Evolutionary conservation across 2,329 filamentous ascomycete genomes (phyloP).

Genomic region (Nannizzia gypsea): DNA sequence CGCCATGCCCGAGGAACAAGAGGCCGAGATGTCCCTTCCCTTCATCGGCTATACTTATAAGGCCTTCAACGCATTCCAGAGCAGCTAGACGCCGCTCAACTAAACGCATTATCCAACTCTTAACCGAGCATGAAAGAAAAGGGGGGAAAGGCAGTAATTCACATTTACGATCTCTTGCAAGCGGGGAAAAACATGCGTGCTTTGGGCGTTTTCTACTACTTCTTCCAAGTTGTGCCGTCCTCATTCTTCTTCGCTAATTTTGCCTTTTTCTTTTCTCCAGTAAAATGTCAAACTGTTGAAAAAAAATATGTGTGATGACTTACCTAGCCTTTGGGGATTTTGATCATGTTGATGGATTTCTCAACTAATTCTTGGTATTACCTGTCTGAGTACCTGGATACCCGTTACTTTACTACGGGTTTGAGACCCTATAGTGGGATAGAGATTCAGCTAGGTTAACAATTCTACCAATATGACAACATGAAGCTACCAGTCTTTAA

Average conservation of each 20-base stretch:
- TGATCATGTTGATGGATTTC: not conserved
- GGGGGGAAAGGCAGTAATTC: not conserved
- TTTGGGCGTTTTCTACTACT: not conserved
- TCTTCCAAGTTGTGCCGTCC: not conserved
- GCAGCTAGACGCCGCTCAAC: constrained; percentile 19
- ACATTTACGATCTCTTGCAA: not conserved
- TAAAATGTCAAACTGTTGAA: not conserved
- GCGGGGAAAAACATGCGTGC: not conserved
- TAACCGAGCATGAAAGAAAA: not conserved
- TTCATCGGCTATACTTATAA: constrained; percentile 98
- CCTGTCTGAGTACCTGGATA: not conserved
- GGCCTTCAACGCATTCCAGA: constrained; percentile 64
- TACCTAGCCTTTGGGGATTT: not conserved
- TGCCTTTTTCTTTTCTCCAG: not conserved
- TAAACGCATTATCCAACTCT: not conserved
- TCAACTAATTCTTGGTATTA: not conserved
- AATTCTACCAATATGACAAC: not conserved
- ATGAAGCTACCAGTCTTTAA: not conserved
- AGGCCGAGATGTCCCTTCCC: constrained; percentile 87
- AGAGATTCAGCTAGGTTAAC: not conserved
- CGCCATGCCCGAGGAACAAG: constrained; percentile 61
- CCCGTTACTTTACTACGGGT: not conserved
- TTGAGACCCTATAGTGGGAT: not conserved
- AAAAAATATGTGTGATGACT: not conserved
- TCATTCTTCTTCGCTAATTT: not conserved